Conservation (phyloP, 805 yeast species). For the Lipomyces yamadae region DNA sequence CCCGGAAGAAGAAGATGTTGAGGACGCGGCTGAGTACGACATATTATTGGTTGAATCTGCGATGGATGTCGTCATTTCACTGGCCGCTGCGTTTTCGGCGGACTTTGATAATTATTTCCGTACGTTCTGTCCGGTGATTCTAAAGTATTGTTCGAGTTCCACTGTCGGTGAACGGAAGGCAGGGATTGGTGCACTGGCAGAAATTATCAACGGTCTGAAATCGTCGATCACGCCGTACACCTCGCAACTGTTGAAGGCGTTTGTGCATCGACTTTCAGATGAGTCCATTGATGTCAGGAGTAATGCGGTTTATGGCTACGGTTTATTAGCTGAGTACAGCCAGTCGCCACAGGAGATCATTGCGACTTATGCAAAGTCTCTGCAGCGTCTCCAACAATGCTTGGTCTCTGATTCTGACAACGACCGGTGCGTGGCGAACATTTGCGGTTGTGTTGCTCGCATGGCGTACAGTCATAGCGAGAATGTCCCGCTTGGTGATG, state of each 20-base stretch:
- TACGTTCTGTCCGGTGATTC: constrained; percentile 69
- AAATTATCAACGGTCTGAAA: constrained; percentile 77
- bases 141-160: constrained; percentile 62
- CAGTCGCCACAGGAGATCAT: constrained; percentile 62
- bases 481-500: constrained; percentile 76
- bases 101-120: constrained; percentile 77
- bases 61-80: constrained; percentile 78
- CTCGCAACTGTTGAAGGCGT: constrained; percentile 70
- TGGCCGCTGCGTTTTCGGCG: constrained; percentile 75
- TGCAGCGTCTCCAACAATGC: constrained; percentile 69
- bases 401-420: constrained; percentile 78
- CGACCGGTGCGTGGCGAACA: constrained; percentile 66
- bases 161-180: constrained; percentile 77
- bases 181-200: constrained; percentile 89
- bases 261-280: constrained; percentile 69
- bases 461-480: constrained; percentile 74
- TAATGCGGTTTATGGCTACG: constrained; percentile 95
- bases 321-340: constrained; percentile 64
- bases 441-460: constrained; percentile 96
- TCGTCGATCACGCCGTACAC: constrained; percentile 63
- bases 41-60: constrained; percentile 83
- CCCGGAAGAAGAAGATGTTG: constrained; percentile 47
- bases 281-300: constrained; percentile 84
- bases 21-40: constrained; percentile 48
- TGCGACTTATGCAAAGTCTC: constrained; percentile 67